Base-by-base conservation (phyloP, 2,329 filamentous ascomycete genomes). In the Colletotrichum sp. region DNA sequence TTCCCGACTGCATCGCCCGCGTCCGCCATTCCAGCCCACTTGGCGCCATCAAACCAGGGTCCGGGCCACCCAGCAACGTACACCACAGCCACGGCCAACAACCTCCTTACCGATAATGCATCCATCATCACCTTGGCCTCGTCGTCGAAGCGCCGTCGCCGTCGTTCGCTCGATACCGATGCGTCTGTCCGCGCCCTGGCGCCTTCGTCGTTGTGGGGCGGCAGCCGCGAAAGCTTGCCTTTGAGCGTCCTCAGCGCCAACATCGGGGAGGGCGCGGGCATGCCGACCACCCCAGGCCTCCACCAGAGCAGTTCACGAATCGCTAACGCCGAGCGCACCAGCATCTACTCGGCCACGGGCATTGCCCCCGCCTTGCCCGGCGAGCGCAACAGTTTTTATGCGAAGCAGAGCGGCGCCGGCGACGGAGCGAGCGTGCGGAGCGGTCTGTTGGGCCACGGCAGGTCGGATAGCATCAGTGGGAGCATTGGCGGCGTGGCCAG, bases 101-200 rank as follows among this genome's bases (percentile, higher is more conserved):
- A 95, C 80, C 89, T 96, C 8, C 87, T 96, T 39, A 95, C 94
- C 2, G 95, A 98, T 83, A 95, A 98, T 82, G 95, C 95, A 26
- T 96, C 95, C 30, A 96, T 98, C 79, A 86, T 98, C 76, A 98
- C 95, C 0, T 89, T 98, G 16, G 95, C 95, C 4, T 96, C 95
- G 6, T 96, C 94, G 0, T 95, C 93, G 78, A 95, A 96, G 85
- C 92, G 93, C 49, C 91, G 93, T 32, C 92, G 95, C 44, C 91
- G 95, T 65, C 91, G 95, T 76, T 96, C 94, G 34, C 92, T 96
- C 85, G 95, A 97, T 83, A 97, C 95, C 0, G 94, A 97, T 82
- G 95, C 95, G 7, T 96, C 94, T 0, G 94, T 97, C 52, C 93
- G 95, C 59, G 95, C 95, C 4, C 87, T 98, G n/a, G 94, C 95